Evolutionary conservation across 352 stramenopile genomes (phyloP), one percentile per base, ranked within the genome.

Genomic region (Pythium apleroticum): DNA sequence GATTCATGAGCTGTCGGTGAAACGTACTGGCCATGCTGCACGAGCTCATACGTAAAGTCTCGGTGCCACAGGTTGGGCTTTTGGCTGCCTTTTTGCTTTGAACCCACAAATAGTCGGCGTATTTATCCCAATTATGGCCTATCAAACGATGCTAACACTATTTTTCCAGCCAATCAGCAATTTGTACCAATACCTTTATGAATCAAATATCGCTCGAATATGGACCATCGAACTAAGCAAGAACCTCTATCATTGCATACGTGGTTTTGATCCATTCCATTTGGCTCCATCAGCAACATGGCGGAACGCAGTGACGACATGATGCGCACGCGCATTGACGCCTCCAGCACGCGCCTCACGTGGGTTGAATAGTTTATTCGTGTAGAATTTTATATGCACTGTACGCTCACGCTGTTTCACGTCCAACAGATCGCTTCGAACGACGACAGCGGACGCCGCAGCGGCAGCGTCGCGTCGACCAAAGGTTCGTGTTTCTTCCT

Each of bases 261-360:
- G 17, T 50, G 20, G 48, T 37, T 49, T 68, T 57, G 61, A 62
- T 73, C 66, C 60, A 68, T 49, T 54, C 33, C 45, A 54, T 71
- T 71, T 39, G 37, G 35, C 52, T 50, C 56, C 54, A 67, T 39
- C 37, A 48, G 48, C 52, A 63, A 54, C 37, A 52, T 74, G 68
- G 58, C 68, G 33, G 68, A 86, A 59, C 74, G 48, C 24, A 69
- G 56, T 56, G 78, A 86, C 50, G 70, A 77, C 61, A 61, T 80
- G 7, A 77, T 86, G 72, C 80, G 76, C 49, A 82, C 81, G 60
- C 81, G 80, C 58, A 84, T 93, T 25, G 80, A 90, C 69, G 79
- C 81, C 14, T 90, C 84, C 46, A 84, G 81, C 69, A 72, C 73
- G 12, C 75, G 84, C 27, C 80, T 93, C 52, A 81, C 81, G 84